phyloP scores from a whole-genome alignment of 352 stramenopile species.

The Blastocystis sp. region DNA sequence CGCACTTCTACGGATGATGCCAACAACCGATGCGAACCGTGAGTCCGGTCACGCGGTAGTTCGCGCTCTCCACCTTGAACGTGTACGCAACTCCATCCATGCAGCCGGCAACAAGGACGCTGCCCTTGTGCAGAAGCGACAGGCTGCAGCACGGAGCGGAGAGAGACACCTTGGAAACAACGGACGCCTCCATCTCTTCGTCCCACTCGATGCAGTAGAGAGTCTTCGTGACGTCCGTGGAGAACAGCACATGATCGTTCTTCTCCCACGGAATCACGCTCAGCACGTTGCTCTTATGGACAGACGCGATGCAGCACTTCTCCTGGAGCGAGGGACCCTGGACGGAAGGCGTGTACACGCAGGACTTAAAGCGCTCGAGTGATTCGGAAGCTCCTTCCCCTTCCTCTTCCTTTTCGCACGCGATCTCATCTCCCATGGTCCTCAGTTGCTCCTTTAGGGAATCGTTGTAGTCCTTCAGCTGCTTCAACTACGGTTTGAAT shows the following conservation, averaged over 20 bases:
- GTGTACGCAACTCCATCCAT: constrained; percentile 53
- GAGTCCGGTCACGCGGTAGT: background rate
- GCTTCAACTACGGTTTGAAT: constrained; percentile 28
- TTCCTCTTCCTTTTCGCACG: constrained; percentile 10
- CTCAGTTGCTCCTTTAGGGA: constrained; percentile 60
- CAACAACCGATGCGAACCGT: background rate
- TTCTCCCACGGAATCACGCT: constrained; percentile 26
- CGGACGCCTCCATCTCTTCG: background rate
- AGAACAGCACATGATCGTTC: constrained; percentile 49
- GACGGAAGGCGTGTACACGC: constrained; percentile 17
- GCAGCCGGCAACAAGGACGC: constrained; percentile 27
- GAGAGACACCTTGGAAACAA: constrained; percentile 13
- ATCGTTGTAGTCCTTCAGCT: constrained; percentile 72
- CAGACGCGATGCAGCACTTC: background rate
- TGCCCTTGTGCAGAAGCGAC: background rate
- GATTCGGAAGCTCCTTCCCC: constrained; percentile 7
- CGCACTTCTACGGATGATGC: constrained; percentile 5
- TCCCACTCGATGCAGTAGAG: constrained; percentile 25
- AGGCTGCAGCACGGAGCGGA: constrained; percentile 64
- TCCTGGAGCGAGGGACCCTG: background rate
- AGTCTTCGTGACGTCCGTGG: constrained; percentile 42
- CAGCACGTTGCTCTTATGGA: constrained; percentile 42
- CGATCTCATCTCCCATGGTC: background rate
- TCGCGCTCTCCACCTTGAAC: constrained; percentile 4
- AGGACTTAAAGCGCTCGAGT: constrained; percentile 20